Evolutionary conservation across 1,284 basidiomycete genomes (phyloP), one percentile per base, ranked within the genome.

Genomic region (Sporisorium exsertum): DNA sequence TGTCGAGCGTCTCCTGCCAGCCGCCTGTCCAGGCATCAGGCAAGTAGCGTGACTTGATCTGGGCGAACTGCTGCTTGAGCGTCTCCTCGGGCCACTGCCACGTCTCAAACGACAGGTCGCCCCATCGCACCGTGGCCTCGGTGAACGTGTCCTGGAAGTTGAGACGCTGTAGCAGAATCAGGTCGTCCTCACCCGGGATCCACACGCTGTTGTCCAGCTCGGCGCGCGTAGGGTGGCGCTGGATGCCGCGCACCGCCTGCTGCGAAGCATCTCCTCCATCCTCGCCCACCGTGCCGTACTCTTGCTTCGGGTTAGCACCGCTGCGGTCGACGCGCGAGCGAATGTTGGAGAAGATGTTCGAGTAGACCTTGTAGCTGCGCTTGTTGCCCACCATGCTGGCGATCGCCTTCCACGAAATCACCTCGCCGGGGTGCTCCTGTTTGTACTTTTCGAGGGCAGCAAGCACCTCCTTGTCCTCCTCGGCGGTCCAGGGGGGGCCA

Each of bases 291-390:
- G 64, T 62, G 35, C 69, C 69, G 47, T 72, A 72, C 47, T 72
- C 69, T 20, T 53, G 37, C 16, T 52, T 52, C n/a, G 63, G 55
- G 40, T 57, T 61, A 47, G 55, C 46, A 29, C 58, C 66, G 63
- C 59, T 65, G 49, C 62, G 58, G 15, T 62, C 67, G 45, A 64
- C 70, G 51, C 63, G 67, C 42, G 60, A 75, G 10, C 67, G 72
- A 29, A 66, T 70, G 64, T 70, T 63, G 64, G 62, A 75, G 32
- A 65, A 65, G 18, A 72, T 47, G 64, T 72, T 72, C 43, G 72
- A 70, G 58, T 75, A 75, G 29, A 75, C 72, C 67, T 75, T 75
- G 72, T 70, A 75, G 60, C 67, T 70, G 32, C 74, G 74, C 66
- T 72, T 63, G 70, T 68, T 72, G 63, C 70, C 70, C 61, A 72